Base-by-base conservation (phyloP, 345 rosid species). In the Hibiscus tridactylites region DNA sequence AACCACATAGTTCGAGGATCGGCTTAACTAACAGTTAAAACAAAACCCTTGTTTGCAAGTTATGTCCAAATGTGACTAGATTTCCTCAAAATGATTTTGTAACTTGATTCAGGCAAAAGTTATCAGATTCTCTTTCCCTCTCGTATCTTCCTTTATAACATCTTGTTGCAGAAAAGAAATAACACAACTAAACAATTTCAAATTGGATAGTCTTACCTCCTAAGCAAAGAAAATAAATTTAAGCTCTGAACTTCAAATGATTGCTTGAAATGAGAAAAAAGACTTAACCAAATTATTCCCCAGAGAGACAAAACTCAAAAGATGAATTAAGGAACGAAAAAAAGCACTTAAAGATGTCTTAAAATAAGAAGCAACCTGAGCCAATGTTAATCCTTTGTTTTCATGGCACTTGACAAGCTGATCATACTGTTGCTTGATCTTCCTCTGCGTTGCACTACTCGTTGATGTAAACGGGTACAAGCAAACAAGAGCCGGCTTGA, bases 361-460 rank as follows among this genome's bases (percentile, higher is more conserved):
- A 31, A 31, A 52, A 50, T 19, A 42, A 42, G 6, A 58, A 21
- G 15, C 11, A 78, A 92, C 98, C 98, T 90, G 97, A 72, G 88
- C 84, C 15, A 90, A 74, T 5, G 98, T 90, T 81, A 93, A 78
- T 77, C 89, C 91, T 60, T 87, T 85, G 73, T 69, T 83, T 71
- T 80, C 86, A 72, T 87, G 83, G 74, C 88, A 88, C 85, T 85
- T 85, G 26, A 93, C 91, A 61, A 93, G 88, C 65, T 86, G 88
- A 74, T 88, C 96, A 70, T 88, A 93, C 58, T 89, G 96, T 74
- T 84, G 96, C 82, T 93, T 93, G 77, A 93, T 93, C 88, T 87
- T 91, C 88, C 95, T 91, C 85, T 93, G 98, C 9, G 90, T 93
- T 6, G 97, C 93, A 75, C 98, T 93, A 64, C 87, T 80, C 42